Conservation (phyloP, 345 rosid species). For the Boechera divaricarpa region DNA sequence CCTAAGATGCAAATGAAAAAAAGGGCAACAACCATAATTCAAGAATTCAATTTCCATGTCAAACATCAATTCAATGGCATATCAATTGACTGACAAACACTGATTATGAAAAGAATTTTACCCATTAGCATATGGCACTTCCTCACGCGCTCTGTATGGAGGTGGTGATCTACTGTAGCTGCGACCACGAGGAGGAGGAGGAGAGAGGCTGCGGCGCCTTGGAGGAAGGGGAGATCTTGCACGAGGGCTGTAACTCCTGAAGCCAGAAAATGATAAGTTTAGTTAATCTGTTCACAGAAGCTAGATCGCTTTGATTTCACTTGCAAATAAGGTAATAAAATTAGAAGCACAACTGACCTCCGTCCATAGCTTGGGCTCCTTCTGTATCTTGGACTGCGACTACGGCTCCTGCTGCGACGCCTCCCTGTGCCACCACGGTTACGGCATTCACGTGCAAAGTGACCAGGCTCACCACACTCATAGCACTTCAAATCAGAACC, state of each 20-base stretch:
- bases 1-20: background rate
- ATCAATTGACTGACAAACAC: background rate
- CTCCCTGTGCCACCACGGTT: conserved; percentile 75
- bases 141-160: conserved; percentile 78
- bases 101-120: conserved; percentile 41
- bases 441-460: conserved; percentile 91
- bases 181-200: conserved; percentile 67
- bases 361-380: conserved; percentile 90
- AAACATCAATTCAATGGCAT: conserved; percentile 11
- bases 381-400: conserved; percentile 81
- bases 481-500: conserved; percentile 91
- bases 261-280: conserved; percentile 2
- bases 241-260: conserved; percentile 91
- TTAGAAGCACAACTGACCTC: conserved; percentile 47
- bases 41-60: conserved; percentile 4
- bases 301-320: background rate
- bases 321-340: background rate
- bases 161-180: conserved; percentile 93
- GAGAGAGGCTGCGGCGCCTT: conserved; percentile 83
- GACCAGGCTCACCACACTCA: conserved; percentile 93
- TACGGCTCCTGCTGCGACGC: conserved; percentile 64
- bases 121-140: conserved; percentile 91
- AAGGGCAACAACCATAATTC: background rate
- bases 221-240: conserved; percentile 72
- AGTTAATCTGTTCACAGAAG: background rate